Evolutionary conservation across 345 rosid species (phyloP), one percentile per base, ranked within the genome.

Genomic region (Stellera chamaejasme): DNA sequence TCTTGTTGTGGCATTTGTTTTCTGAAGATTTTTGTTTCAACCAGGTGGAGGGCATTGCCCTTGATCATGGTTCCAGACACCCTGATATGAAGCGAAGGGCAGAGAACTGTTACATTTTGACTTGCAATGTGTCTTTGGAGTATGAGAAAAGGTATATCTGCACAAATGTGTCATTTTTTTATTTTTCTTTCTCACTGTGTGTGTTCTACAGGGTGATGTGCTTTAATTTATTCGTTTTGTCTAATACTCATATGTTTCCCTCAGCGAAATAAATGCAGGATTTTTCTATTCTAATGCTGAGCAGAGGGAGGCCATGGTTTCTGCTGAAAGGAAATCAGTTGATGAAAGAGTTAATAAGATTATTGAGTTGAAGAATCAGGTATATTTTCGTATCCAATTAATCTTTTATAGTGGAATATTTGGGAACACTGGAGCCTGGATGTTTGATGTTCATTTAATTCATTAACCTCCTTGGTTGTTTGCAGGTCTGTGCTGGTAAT

Each of bases 1-100:
- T 32, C 9, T 32, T 32, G 9, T 32, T 32, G 39, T 32, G 5
- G 2, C 39, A 32, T 32, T 5, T 5, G 9, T 39, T 23, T 59
- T 54, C 32, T 48, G 12, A 19, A 23, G 48, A 43, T 47, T n/a
- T 54, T 10, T 43, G 1, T 49, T 64, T 13, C 19, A 50, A 47
- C 36, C 58, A 93, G 99, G 84, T 93, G 74, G 96, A 93, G 72
- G 99, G 99, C 58, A 89, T 93, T 63, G 99, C 89, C 50, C 89
- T 93, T 57, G 99, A 93, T 62, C 99, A 93, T 70, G 99, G 97
- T 59, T 93, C 99, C 19, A 87, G 98, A 62, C 98, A 92, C 78
- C 98, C 98, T 58, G 98, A 92, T 66, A 92, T 92, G 98, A 92
- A 92, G 75, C 79, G 99, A 11, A 81, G 90, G 54, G 96, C 97